phyloP scores from a whole-genome alignment of 2,329 filamentous ascomycete genomes.

The Ascosphaera aggregata region DNA sequence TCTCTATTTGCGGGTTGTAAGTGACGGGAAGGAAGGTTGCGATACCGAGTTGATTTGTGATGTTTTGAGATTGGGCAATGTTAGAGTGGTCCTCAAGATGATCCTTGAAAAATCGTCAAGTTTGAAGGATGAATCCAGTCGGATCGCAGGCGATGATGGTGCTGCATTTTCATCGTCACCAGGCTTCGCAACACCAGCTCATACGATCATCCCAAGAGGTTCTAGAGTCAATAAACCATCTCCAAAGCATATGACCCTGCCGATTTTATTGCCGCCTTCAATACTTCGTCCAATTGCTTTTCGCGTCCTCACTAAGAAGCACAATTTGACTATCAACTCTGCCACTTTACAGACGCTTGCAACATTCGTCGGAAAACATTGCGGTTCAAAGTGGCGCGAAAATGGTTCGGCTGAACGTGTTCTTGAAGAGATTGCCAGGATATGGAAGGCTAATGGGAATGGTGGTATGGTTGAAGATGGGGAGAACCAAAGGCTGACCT shows the following conservation, averaged over 20 bases:
- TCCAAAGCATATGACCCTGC: constrained; percentile 44
- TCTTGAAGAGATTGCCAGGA: constrained; percentile 70
- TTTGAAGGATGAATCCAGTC: not conserved
- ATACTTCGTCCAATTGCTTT: constrained; percentile 81
- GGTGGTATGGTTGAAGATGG: constrained; percentile 78
- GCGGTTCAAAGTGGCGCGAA: constrained; percentile 89
- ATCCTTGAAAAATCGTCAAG: not conserved
- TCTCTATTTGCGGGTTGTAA: too few species aligned
- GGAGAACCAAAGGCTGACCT: constrained; percentile 32
- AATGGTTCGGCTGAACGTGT: constrained; percentile 83
- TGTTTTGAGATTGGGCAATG: not conserved
- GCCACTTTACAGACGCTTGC: constrained; percentile 67
- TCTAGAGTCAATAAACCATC: constrained; percentile 19
- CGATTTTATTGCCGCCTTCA: constrained; percentile 69
- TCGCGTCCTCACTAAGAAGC: constrained; percentile 89
- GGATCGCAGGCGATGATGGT: not conserved
- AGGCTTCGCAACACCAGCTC: constrained; percentile 66
- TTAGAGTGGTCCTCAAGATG: not conserved
- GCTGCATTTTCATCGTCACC: constrained; percentile 51
- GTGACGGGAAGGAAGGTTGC: too few species aligned
- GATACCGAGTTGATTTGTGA: too few species aligned
- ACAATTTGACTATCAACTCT: constrained; percentile 78
- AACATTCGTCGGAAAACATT: constrained; percentile 76
- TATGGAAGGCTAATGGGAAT: constrained; percentile 77
- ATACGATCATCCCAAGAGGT: constrained; percentile 15